A percentile compares a stretch with the other conserved stretches of the same genome.
Evolutionary conservation across 805 yeast genomes (phyloP).

Genomic region (Pichia nakasei): DNA sequence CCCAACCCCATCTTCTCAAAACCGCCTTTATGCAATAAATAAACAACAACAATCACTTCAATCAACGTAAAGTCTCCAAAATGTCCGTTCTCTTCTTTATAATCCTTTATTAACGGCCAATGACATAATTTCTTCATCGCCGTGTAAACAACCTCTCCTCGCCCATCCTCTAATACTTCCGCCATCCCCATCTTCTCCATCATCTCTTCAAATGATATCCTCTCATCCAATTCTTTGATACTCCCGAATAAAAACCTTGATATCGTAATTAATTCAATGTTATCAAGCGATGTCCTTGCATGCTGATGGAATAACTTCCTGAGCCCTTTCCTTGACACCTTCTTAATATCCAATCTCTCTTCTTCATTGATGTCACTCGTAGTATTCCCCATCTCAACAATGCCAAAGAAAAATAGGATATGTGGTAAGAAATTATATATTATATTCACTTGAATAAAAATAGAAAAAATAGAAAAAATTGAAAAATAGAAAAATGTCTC

Average conservation of each 20-base stretch:
- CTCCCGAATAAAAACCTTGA: conserved; percentile 3
- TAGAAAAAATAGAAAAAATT: no score
- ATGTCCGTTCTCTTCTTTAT: not conserved
- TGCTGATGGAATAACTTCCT: not conserved
- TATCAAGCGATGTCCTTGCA: not conserved
- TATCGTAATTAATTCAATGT: conserved; percentile 5
- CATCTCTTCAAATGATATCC: not conserved
- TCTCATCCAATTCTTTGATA: conserved; percentile 1
- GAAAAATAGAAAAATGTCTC: no score
- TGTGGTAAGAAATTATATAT: no score
- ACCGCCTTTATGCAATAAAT: conserved; percentile 2
- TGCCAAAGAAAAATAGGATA: no score
- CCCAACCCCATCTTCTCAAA: conserved; percentile 1
- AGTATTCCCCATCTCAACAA: conserved; percentile 2
- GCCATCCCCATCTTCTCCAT: not conserved
- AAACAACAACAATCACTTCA: conserved; percentile 2
- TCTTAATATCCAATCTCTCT: not conserved
- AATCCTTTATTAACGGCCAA: conserved; percentile 7
- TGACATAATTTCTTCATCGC: conserved; percentile 4
- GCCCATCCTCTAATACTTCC: conserved; percentile 13
- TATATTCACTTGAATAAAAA: no score
- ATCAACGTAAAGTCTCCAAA: conserved; percentile 1
- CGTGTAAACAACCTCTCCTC: conserved; percentile 3
- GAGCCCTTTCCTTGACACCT: not conserved
- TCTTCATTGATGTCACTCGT: not conserved